Base-by-base conservation (phyloP, 768 basidiomycete species). In the Pisolithus orientalis region DNA sequence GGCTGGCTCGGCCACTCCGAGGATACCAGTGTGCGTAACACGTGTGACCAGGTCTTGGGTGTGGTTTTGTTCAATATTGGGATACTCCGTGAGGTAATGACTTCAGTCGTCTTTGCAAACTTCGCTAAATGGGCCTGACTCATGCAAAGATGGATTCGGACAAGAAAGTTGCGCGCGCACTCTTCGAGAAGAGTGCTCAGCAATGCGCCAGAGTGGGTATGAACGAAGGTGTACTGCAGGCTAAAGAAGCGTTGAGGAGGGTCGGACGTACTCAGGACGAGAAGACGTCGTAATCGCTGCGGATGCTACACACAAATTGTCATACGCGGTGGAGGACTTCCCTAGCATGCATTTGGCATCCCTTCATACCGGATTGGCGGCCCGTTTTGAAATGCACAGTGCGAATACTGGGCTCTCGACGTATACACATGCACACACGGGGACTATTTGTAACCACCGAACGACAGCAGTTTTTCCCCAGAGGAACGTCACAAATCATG, bases 21-120 rank as follows among this genome's bases (percentile, higher is more conserved):
- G 63, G 56, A 70, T 61, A 53, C 62, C 40, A 17, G 57, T 55
- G 52, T 63, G 62, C 51, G 58, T 54, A 65, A 70, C 7, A 66
- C 70, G 0, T 87, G 84, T 55, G 80, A 84, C 48, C 69, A 75
- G 39, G 78, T 77, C 0, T 74, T 80, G 47, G 80, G 79, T 3
- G 80, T 78, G 2, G 72, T 79, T 38, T 62, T 84, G n/a, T 85
- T 78, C 57, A 86, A 87, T 53, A 65, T 84, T 39, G 84, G 78
- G 21, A 74, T 77, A 44, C 57, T 85, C 49, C 71, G 77, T 9
- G 78, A 83, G 68, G 66, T 69, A 38, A 47, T 58, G 2, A 0
- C 27, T 16, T 10, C 21, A 21, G 3, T 25, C 27, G 11, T 21
- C 38, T 34, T 10, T 3, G 4, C 25, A 48, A 16, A 5, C 6